Evolutionary conservation across 169 alveolate genomes (phyloP).

Genomic region (Neospora caninum): DNA sequence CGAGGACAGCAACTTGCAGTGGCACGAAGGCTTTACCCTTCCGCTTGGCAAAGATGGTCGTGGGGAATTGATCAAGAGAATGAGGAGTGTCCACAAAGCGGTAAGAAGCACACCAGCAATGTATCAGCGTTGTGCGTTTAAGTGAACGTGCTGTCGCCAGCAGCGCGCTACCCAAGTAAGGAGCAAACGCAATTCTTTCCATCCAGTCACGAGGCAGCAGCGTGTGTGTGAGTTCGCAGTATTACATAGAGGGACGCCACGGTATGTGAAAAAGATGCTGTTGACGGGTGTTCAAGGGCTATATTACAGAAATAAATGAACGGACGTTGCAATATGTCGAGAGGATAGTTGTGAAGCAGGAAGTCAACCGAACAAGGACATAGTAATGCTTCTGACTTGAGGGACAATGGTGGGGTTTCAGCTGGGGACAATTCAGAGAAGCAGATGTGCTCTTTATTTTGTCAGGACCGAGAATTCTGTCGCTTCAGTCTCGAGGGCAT

Average conservation of each 20-base stretch:
- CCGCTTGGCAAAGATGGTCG: conserved; percentile 51
- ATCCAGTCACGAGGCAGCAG: not conserved
- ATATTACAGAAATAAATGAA: too few relatives aligned
- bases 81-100: conserved; percentile 42
- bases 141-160: not conserved
- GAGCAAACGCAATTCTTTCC: not conserved
- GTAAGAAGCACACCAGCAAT: not conserved
- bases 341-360: too few relatives aligned
- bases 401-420: too few relatives aligned
- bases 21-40: conserved; percentile 41
- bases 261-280: too few relatives aligned
- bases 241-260: not conserved
- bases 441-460: not conserved
- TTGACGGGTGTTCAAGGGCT: too few relatives aligned
- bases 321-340: too few relatives aligned
- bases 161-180: too few relatives aligned
- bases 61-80: conserved; percentile 47
- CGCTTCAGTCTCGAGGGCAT: conserved; percentile 9
- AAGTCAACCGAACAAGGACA: too few relatives aligned
- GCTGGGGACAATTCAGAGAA: too few relatives aligned
- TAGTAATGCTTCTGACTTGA: too few relatives aligned
- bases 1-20: not conserved
- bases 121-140: not conserved
- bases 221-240: not conserved
- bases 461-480: conserved; percentile 30